These are phyloP conservation scores for Trichophyton schoenleinii DNA, from an alignment of 2,329 filamentous ascomycete species.

Conservation along the genomic window DNA sequence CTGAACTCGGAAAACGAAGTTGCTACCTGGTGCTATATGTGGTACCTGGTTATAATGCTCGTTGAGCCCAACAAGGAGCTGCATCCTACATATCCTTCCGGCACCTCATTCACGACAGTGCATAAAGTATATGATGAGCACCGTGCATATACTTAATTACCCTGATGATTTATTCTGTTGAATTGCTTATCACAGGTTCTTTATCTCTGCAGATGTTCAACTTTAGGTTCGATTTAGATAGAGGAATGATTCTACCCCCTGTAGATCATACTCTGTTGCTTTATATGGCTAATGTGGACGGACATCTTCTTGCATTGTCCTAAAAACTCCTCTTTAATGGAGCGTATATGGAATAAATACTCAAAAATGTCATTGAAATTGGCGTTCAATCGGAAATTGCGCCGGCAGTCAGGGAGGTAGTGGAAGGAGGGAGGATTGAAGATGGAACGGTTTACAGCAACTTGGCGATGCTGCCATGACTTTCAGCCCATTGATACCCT, in stretches of 20 bases:
- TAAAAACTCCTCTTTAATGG: neutral
- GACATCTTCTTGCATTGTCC: neutral
- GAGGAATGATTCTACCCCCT: neutral
- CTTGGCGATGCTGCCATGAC: neutral
- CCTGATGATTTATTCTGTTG: neutral
- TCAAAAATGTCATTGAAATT: neutral
- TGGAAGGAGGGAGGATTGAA: neutral
- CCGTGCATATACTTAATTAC: neutral
- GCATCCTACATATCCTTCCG: neutral
- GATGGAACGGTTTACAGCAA: neutral
- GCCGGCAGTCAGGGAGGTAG: neutral
- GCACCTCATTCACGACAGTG: neutral
- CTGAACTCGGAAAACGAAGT: neutral
- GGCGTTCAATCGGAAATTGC: neutral
- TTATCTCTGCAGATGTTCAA: neutral
- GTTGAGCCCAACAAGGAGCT: neutral
- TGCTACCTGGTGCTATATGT: neutral
- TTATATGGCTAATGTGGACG: neutral
- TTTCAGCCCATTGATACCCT: constrained; percentile 1
- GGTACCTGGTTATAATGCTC: neutral
- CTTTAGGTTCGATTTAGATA: neutral
- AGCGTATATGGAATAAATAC: neutral
- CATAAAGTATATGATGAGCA: neutral
- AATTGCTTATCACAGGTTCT: neutral
- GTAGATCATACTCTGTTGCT: neutral